A percentile compares a stretch with the other conserved stretches of the same genome.
phyloP scores from a whole-genome alignment of 306 rosid species.

The Vicia sativa region DNA sequence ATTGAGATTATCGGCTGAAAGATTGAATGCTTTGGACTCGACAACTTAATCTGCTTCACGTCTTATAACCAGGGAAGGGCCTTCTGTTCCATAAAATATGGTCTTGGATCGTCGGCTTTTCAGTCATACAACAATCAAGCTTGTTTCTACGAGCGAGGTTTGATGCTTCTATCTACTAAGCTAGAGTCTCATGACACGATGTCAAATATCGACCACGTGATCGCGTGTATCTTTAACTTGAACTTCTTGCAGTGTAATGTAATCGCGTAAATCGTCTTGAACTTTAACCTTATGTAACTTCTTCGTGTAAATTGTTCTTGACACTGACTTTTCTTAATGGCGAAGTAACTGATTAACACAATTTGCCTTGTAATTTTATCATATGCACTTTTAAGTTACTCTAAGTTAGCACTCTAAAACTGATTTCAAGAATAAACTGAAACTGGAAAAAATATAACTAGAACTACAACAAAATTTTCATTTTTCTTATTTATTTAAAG shows the following conservation, averaged over 20 bases:
- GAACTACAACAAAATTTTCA: too few species aligned
- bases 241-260: slow-evolving; percentile 23
- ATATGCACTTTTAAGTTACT: too few species aligned
- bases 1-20: slow-evolving; percentile 94
- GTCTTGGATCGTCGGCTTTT: slow-evolving; percentile 94
- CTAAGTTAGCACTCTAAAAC: too few species aligned
- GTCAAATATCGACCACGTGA: slow-evolving; percentile 19
- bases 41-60: slow-evolving; percentile 92
- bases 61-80: slow-evolving; percentile 99
- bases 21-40: slow-evolving; percentile 99
- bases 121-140: slow-evolving; percentile 95
- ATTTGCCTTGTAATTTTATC: slow-evolving; percentile 15
- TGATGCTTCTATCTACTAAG: slow-evolving; percentile 83
- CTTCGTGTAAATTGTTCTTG: slow-evolving; percentile 38
- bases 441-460: too few species aligned
- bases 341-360: slow-evolving; percentile 4
- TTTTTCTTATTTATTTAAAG: too few species aligned
- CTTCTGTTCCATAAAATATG: slow-evolving; percentile 85
- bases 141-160: slow-evolving; percentile 91
- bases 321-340: neutral
- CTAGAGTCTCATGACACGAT: slow-evolving; percentile 39
- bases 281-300: slow-evolving; percentile 34
- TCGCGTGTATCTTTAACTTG: slow-evolving; percentile 29
- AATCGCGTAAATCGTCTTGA: slow-evolving; percentile 33
- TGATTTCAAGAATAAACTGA: too few species aligned